Evolutionary conservation across 495 filamentous ascomycete species (phyloP).

Genomic region (Penicillium taxi): DNA sequence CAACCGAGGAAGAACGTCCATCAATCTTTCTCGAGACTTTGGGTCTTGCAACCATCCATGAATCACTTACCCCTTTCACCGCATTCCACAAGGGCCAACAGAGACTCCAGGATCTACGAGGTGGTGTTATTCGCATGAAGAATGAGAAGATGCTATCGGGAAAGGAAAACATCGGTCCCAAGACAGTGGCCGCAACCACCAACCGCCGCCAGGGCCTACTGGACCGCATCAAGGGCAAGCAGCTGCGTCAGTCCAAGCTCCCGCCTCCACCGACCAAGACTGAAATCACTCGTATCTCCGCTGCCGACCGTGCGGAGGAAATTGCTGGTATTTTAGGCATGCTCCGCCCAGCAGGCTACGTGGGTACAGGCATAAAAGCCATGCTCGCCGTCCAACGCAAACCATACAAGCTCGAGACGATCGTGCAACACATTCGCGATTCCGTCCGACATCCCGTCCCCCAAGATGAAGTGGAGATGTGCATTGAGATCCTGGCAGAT

Average conservation of each 20-base stretch:
- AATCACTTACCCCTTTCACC: conserved; percentile 37
- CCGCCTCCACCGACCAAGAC: conserved; percentile 39
- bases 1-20: conserved; percentile 19
- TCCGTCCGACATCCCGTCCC: conserved; percentile 36
- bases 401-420: conserved; percentile 32
- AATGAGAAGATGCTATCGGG: conserved; percentile 27
- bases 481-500: conserved; percentile 37
- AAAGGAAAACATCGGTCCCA: conserved; percentile 8
- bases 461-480: conserved; percentile 31
- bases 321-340: conserved; percentile 33
- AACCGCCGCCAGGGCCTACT: conserved; percentile 34
- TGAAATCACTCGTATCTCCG: conserved; percentile 30
- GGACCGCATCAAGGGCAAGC: conserved; percentile 40
- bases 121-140: conserved; percentile 35
- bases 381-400: conserved; percentile 31
- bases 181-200: conserved; percentile 23
- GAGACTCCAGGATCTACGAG: conserved; percentile 39
- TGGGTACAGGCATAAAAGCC: conserved; percentile 28
- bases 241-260: conserved; percentile 36
- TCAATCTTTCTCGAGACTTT: conserved; percentile 24
- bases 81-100: conserved; percentile 40
- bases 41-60: conserved; percentile 30
- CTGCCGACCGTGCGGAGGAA: conserved; percentile 35
- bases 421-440: conserved; percentile 34
- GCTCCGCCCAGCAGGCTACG: conserved; percentile 30